phyloP scores from a whole-genome alignment of 306 rosid genomes.

The Aeschynomene evenia region DNA sequence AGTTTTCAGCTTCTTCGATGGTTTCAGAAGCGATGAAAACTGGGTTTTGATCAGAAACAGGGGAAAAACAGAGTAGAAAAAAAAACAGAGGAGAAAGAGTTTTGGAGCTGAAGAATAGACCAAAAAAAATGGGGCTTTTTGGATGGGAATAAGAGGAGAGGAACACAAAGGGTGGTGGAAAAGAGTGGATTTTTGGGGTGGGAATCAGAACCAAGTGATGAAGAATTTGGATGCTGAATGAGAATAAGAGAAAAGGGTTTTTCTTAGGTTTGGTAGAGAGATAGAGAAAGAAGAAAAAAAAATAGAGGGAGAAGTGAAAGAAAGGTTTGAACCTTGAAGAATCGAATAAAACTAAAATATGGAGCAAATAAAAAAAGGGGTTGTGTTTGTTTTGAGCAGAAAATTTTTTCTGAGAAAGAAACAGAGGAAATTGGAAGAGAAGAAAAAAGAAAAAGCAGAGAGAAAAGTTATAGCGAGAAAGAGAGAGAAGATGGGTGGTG shows the following conservation, averaged over 20 bases:
- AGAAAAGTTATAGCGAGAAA: background rate
- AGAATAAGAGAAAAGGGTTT: slow-evolving; percentile 73
- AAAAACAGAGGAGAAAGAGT: too few relatives aligned
- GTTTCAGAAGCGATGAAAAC: slow-evolving; percentile 20
- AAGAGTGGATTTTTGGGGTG: slow-evolving; percentile 30
- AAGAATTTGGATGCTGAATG: slow-evolving; percentile 10
- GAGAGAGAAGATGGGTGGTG: slow-evolving; percentile 21
- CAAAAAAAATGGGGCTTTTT: slow-evolving; percentile 26
- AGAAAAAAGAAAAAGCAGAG: background rate
- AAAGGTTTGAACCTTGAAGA: slow-evolving; percentile 13
- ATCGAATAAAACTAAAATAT: slow-evolving; percentile 4
- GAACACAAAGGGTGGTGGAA: slow-evolving; percentile 23
- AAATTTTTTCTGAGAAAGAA: slow-evolving; percentile 21
- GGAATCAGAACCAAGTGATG: slow-evolving; percentile 36
- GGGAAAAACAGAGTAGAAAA: background rate
- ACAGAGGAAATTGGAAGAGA: background rate
- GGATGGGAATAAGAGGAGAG: background rate
- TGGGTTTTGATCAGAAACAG: slow-evolving; percentile 28
- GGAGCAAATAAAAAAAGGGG: slow-evolving; percentile 8
- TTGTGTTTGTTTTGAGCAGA: slow-evolving; percentile 27
- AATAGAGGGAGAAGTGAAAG: slow-evolving; percentile 26
- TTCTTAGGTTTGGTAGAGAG: slow-evolving; percentile 28
- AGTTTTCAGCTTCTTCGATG: background rate
- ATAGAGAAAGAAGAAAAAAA: background rate
- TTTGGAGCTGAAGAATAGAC: background rate